Base-by-base conservation (phyloP, 2,329 filamentous ascomycete species). In the Byssoonygena ceratinophila region DNA sequence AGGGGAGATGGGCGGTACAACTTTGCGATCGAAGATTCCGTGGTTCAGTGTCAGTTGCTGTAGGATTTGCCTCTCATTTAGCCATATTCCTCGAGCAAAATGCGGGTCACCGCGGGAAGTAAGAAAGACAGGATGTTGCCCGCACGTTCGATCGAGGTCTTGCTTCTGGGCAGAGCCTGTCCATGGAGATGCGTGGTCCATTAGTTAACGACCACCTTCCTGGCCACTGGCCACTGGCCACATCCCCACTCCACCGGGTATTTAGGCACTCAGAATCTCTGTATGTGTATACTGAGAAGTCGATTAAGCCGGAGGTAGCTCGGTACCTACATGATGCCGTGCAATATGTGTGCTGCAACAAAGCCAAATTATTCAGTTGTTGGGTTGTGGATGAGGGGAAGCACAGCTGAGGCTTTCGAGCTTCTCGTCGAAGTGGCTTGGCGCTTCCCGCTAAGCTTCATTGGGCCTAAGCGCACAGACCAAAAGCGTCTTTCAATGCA, bases 101-200 rank as follows among this genome's bases (percentile, higher is more conserved):
- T 40, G 23, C 46, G 46, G 46, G 46, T 40, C 46, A 31, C 37
- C 5, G 36, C 46, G 46, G 46, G 46, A 49, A 22, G 32, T 27
- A 48, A 27, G 23, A 11, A 39, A 22, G 14, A 46, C 18, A 34
- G 18, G 32, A 36, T 40, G 23, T 40, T 14, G 34, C 36, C 16
- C 14, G n/a, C 27, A 4, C n/a, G 18, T 18, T 16, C 22, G 22
- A 20, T 20, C 22, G 6, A 7, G 14, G 22, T 27, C 23, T 14
- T 9, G 22, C 23, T 27, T 44, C 16, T 16, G 4, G 7, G 3
- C 12, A 9, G 25, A 44, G 12, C n/a, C n/a, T n/a, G 40, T 5
- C n/a, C 4, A 20, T 45, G 25, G 27, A 32, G 14, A 4, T 31
- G 7, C 2, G 16, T 14, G 16, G 16, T 39, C 36, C 36, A 5